Conservation (phyloP, 352 stramenopile species). For the Pythium dissimile region DNA sequence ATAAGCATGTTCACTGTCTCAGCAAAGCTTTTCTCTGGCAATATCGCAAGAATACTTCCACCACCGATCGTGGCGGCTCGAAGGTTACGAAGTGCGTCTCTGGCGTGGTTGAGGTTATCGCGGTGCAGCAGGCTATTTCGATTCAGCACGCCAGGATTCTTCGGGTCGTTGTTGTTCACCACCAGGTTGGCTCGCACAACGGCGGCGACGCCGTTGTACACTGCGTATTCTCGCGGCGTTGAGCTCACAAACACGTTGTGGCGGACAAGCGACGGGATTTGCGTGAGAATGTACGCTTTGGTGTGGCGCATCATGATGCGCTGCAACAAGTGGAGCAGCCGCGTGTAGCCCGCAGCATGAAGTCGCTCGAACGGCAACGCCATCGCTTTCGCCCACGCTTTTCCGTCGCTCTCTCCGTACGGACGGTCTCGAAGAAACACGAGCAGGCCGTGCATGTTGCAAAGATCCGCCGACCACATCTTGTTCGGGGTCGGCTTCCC, state of each 20-base stretch:
- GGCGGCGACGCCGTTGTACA: conserved; percentile 69
- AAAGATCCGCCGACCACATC: conserved; percentile 74
- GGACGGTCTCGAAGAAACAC: conserved; percentile 87
- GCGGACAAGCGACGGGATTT: conserved; percentile 25
- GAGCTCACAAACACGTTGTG: not conserved
- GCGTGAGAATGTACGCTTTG: conserved; percentile 82
- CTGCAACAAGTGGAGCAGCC: conserved; percentile 77
- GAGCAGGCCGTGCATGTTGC: conserved; percentile 85
- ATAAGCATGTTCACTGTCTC: conserved; percentile 63
- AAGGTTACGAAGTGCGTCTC: conserved; percentile 55
- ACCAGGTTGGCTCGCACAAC: conserved; percentile 69
- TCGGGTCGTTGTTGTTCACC: conserved; percentile 68
- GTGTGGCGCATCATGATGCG: conserved; percentile 94
- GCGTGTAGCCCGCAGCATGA: conserved; percentile 45
- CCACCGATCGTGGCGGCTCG: conserved; percentile 54
- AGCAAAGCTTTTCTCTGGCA: conserved; percentile 35
- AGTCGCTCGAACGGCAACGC: conserved; percentile 58
- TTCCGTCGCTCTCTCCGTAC: conserved; percentile 71
- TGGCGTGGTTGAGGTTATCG: conserved; percentile 52
- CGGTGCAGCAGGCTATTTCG: conserved; percentile 75
- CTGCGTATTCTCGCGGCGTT: conserved; percentile 41
- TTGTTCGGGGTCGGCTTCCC: conserved; percentile 92
- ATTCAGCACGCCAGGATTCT: conserved; percentile 47
- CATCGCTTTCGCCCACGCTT: conserved; percentile 65
- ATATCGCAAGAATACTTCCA: conserved; percentile 31